phyloP scores from a whole-genome alignment of 768 basidiomycete genomes.

The Mrakia gelida region DNA sequence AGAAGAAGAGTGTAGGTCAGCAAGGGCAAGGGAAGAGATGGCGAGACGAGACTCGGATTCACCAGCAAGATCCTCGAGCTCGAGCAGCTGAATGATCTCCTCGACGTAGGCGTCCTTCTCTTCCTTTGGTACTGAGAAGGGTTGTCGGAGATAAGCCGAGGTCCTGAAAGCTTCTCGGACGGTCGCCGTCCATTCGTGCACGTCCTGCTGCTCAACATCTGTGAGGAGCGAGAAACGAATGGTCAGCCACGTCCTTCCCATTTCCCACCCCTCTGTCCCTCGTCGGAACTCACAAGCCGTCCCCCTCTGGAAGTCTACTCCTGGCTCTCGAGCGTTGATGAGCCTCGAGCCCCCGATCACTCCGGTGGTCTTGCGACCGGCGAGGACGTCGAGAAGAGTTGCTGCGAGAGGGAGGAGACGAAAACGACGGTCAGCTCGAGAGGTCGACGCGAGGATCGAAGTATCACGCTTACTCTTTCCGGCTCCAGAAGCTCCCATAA shows the following conservation, averaged over 20 bases:
- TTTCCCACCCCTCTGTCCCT: no score
- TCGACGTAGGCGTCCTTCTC: constrained; percentile 71
- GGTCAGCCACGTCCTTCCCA: no score
- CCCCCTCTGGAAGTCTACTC: constrained; percentile 54
- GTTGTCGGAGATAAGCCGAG: constrained; percentile 76
- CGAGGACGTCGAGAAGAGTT: constrained; percentile 60
- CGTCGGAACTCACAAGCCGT: no score
- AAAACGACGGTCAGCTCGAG: not conserved
- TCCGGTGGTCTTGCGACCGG: constrained; percentile 60
- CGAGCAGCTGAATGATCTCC: constrained; percentile 47
- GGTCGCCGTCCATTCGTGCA: constrained; percentile 51
- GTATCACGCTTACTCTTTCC: constrained; percentile 61
- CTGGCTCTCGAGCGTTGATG: constrained; percentile 61
- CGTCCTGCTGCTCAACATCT: constrained; percentile 78
- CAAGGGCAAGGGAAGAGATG: no score
- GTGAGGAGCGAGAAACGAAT: no score
- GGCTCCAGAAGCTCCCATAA: constrained; percentile 56
- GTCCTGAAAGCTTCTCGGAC: constrained; percentile 76
- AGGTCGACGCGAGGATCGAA: constrained; percentile 39
- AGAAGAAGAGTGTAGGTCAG: no score
- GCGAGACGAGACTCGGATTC: no score
- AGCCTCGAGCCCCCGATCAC: constrained; percentile 58
- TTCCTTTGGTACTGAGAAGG: constrained; percentile 55
- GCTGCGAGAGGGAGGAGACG: constrained; percentile 16
- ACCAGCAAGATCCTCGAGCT: constrained; percentile 68